These are phyloP conservation scores for Arachis hypogaea DNA, from an alignment of 306 rosid species.

Conservation along the genomic window DNA sequence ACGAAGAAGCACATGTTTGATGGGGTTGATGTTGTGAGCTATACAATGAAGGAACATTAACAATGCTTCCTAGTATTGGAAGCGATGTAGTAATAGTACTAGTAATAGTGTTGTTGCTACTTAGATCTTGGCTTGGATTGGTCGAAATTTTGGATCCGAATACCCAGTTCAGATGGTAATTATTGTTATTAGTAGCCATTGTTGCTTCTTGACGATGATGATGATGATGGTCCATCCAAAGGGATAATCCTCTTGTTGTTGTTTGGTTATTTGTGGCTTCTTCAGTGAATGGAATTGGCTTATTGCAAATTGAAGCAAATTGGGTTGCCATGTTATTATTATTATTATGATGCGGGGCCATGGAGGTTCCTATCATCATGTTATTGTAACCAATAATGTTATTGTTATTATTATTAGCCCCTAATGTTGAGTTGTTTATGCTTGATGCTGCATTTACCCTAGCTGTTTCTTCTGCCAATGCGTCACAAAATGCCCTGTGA, in stretches of 20 bases:
- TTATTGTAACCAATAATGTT: constrained; percentile 46
- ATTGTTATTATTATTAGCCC: constrained; percentile 15
- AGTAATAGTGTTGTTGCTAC: not conserved
- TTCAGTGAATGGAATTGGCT: constrained; percentile 52
- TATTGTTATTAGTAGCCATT: constrained; percentile 37
- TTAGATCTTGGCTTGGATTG: constrained; percentile 44
- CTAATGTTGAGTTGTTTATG: constrained; percentile 43
- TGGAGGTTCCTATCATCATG: constrained; percentile 42
- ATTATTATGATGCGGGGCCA: constrained; percentile 13
- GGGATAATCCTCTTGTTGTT: constrained; percentile 51
- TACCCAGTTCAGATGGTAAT: constrained; percentile 67
- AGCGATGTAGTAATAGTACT: constrained; percentile 28
- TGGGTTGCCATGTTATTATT: constrained; percentile 45
- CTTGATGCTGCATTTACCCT: constrained; percentile 67
- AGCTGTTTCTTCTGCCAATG: constrained; percentile 94
- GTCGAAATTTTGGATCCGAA: constrained; percentile 58
- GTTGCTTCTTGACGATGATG: constrained; percentile 41
- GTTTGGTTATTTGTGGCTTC: constrained; percentile 36
- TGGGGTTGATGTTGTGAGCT: constrained; percentile 55
- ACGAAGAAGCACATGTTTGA: constrained; percentile 35
- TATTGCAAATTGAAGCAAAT: constrained; percentile 59
- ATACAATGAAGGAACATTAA: constrained; percentile 72
- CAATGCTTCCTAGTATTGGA: constrained; percentile 36
- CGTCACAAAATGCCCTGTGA: constrained; percentile 92
- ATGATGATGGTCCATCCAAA: constrained; percentile 56